Evolutionary conservation across 139 green algal species (phyloP).

Genomic region (Chlorella sp.): DNA sequence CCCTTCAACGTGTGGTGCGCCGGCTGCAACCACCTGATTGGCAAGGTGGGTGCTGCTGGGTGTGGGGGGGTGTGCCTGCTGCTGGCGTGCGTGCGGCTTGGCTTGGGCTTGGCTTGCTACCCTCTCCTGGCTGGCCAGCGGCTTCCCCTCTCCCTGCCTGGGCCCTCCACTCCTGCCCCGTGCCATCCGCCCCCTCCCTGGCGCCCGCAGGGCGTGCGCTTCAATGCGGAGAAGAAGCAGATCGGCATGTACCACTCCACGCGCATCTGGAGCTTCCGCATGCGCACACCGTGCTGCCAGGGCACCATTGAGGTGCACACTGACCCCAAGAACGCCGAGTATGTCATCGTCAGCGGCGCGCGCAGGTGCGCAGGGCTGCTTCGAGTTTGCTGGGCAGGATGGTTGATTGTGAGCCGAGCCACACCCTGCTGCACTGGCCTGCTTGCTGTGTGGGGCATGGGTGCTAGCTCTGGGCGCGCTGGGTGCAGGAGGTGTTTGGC

Average conservation of each 20-base stretch:
- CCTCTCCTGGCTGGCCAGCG: too few species aligned
- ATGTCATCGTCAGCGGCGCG: constrained; percentile 77
- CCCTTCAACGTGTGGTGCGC: constrained; percentile 96
- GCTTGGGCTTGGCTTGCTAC: not conserved
- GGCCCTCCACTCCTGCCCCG: too few species aligned
- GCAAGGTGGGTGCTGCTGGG: constrained; percentile 62
- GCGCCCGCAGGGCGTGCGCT: constrained; percentile 84
- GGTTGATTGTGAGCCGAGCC: too few species aligned
- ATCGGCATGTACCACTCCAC: constrained; percentile 93
- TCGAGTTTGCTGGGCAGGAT: too few species aligned
- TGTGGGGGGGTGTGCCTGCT: not conserved
- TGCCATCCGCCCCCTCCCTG: too few species aligned
- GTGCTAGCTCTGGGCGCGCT: too few species aligned
- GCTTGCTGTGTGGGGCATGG: not conserved
- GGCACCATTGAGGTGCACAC: constrained; percentile 90
- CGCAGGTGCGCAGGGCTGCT: constrained; percentile 50
- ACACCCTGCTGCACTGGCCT: too few species aligned
- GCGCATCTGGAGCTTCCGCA: constrained; percentile 93
- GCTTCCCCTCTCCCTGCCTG: too few species aligned
- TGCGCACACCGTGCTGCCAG: constrained; percentile 91
- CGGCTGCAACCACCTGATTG: constrained; percentile 92
- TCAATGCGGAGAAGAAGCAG: constrained; percentile 98
- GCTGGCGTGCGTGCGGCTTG: too few species aligned
- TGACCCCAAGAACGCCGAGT: constrained; percentile 93
- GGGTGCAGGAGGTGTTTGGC: too few species aligned